phyloP scores from a whole-genome alignment of 148 eudicot species.

The Rhododendron williamsianum region DNA sequence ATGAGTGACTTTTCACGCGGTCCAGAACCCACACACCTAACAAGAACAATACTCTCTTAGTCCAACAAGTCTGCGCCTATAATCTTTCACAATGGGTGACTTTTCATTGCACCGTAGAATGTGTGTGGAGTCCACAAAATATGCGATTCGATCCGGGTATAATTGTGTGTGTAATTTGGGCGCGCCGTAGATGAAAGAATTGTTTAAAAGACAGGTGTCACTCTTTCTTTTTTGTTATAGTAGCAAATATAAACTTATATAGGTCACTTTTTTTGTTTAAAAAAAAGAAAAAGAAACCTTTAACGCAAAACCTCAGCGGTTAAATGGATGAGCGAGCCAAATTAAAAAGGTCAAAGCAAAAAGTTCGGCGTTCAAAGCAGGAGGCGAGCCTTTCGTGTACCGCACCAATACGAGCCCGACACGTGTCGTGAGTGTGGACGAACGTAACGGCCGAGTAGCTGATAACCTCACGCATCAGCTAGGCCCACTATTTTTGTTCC shows the following conservation, averaged over 20 bases:
- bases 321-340: not conserved
- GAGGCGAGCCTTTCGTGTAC: not conserved
- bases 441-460: conserved; percentile 17
- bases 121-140: too few relatives aligned
- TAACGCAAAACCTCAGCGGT: not conserved
- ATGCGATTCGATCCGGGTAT: too few relatives aligned
- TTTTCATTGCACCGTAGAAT: too few relatives aligned
- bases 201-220: not conserved
- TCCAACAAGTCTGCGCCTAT: not conserved
- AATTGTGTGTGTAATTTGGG: too few relatives aligned
- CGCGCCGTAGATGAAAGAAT: too few relatives aligned
- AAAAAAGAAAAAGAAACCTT: too few relatives aligned
- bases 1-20: not conserved
- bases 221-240: too few relatives aligned
- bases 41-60: too few relatives aligned
- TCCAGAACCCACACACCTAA: not conserved
- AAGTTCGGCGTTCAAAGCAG: conserved; percentile 23
- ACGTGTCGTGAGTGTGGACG: not conserved
- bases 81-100: too few relatives aligned
- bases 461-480: conserved; percentile 13
- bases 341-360: conserved; percentile 13
- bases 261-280: not conserved
- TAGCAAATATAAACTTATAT: too few relatives aligned
- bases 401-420: not conserved
- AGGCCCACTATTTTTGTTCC: conserved; percentile 1